These are phyloP conservation scores for Boletellus dicymbophilus DNA, from an alignment of 1,284 basidiomycete species.

Conservation along the genomic window DNA sequence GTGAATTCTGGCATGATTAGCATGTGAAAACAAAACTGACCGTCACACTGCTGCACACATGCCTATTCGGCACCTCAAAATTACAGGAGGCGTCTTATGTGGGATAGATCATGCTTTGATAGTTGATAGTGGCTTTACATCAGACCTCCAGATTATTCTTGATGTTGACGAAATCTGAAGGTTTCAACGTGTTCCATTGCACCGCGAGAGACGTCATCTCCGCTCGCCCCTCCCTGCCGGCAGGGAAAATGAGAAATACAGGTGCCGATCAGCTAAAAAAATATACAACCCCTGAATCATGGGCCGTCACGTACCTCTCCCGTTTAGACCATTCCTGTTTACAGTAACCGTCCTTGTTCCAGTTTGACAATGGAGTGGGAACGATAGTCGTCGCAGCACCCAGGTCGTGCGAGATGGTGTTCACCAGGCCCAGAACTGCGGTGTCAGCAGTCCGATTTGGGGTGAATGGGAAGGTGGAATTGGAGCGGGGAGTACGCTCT, in stretches of 20 bases:
- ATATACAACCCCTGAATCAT: background rate
- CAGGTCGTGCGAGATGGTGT: slow-evolving; percentile 36
- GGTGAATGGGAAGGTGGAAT: slow-evolving; percentile 58
- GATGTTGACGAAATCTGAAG: slow-evolving; percentile 49
- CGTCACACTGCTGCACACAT: no score
- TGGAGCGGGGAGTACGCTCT: slow-evolving; percentile 47
- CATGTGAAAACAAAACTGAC: background rate
- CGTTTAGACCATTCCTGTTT: slow-evolving; percentile 54
- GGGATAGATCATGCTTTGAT: slow-evolving; percentile 24
- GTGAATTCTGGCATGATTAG: slow-evolving; percentile 3
- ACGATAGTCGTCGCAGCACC: background rate
- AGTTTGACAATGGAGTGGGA: slow-evolving; percentile 36
- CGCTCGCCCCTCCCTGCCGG: slow-evolving; percentile 46
- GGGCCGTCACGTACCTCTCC: slow-evolving; percentile 41
- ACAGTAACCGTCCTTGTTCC: slow-evolving; percentile 48
- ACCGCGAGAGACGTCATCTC: slow-evolving; percentile 49
- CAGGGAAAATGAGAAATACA: slow-evolving; percentile 4
- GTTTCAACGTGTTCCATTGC: slow-evolving; percentile 46
- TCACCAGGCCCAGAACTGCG: slow-evolving; percentile 49
- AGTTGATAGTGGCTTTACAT: slow-evolving; percentile 19
- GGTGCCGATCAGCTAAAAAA: slow-evolving; percentile 8
- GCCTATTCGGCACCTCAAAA: slow-evolving; percentile 5
- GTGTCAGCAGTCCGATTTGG: slow-evolving; percentile 58
- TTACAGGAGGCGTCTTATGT: slow-evolving; percentile 18
- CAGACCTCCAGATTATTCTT: slow-evolving; percentile 54